phyloP scores from a whole-genome alignment of 2,329 filamentous ascomycete species.

The Fusarium siculi region DNA sequence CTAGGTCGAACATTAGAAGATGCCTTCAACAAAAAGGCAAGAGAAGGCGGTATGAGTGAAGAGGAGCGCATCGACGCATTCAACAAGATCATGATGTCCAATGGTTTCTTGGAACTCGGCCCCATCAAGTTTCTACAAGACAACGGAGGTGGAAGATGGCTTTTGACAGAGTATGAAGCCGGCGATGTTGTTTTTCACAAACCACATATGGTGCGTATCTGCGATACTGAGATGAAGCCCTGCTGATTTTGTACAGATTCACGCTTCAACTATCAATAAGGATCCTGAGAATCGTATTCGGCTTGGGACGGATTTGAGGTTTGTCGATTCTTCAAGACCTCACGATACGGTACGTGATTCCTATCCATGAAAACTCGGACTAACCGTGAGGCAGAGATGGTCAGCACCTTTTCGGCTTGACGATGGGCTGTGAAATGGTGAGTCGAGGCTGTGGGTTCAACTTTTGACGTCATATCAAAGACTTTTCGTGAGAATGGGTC shows the following conservation, averaged over 20 bases:
- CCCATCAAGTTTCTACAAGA: slow-evolving; percentile 51
- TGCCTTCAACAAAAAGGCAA: slow-evolving; percentile 44
- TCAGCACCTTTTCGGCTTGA: slow-evolving; percentile 6
- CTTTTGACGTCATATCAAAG: neutral
- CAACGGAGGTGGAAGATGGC: slow-evolving; percentile 46
- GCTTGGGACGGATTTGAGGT: slow-evolving; percentile 28
- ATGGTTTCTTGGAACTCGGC: slow-evolving; percentile 62
- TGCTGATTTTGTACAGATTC: neutral
- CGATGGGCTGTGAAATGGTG: neutral
- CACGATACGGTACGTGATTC: slow-evolving; percentile 12
- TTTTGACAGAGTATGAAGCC: slow-evolving; percentile 52
- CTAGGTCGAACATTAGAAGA: slow-evolving; percentile 15
- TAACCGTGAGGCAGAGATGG: neutral
- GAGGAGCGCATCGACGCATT: slow-evolving; percentile 63
- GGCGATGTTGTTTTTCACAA: slow-evolving; percentile 55
- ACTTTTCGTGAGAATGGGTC: neutral
- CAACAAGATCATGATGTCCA: slow-evolving; percentile 69
- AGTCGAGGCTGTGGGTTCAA: neutral
- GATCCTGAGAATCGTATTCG: slow-evolving; percentile 20
- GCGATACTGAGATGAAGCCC: rapidly evolving
- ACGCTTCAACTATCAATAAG: slow-evolving; percentile 27
- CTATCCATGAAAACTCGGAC: rapidly evolving
- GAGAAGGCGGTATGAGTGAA: slow-evolving; percentile 57
- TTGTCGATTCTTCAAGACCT: slow-evolving; percentile 24
- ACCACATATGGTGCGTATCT: slow-evolving; percentile 32